phyloP scores from a whole-genome alignment of 371 early-diverging fungal genomes.

The Choanephora cucurbitarum region DNA sequence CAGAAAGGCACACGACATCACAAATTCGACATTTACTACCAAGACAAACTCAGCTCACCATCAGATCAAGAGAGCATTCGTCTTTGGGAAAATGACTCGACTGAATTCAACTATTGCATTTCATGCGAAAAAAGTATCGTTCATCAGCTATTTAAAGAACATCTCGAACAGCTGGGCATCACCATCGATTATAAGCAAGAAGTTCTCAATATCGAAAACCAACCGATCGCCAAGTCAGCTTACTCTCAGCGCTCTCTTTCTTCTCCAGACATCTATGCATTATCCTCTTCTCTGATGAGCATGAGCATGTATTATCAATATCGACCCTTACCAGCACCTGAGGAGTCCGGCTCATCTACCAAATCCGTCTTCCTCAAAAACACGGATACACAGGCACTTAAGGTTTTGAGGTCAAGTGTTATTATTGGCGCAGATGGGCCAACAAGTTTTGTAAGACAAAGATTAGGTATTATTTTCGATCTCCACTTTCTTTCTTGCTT shows the following conservation, averaged over 20 bases:
- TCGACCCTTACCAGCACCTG: conserved; percentile 9
- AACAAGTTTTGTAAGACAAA: conserved; percentile 37
- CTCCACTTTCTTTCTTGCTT: neutral
- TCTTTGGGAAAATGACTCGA: conserved; percentile 34
- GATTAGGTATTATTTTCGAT: conserved; percentile 30
- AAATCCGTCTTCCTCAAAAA: conserved; percentile 14
- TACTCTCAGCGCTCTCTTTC: neutral
- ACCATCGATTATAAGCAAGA: conserved; percentile 32
- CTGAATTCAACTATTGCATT: conserved; percentile 31
- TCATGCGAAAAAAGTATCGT: conserved; percentile 25
- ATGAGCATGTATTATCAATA: conserved; percentile 12
- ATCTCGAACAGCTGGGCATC: conserved; percentile 19
- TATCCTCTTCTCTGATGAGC: neutral
- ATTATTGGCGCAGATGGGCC: conserved; percentile 42
- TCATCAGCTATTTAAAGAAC: conserved; percentile 14
- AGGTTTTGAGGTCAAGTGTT: conserved; percentile 27
- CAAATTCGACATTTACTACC: conserved; percentile 29
- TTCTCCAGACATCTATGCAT: neutral
- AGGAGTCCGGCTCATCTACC: neutral
- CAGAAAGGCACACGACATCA: conserved; percentile 34
- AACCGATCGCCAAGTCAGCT: too few species aligned
- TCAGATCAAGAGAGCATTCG: conserved; percentile 24
- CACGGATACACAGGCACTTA: conserved; percentile 19
- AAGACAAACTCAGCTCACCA: conserved; percentile 17
- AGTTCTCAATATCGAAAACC: conserved; percentile 33